These are phyloP conservation scores for Gracilariopsis chorda DNA, from an alignment of 23 red algal genomes.

Conservation along the genomic window DNA sequence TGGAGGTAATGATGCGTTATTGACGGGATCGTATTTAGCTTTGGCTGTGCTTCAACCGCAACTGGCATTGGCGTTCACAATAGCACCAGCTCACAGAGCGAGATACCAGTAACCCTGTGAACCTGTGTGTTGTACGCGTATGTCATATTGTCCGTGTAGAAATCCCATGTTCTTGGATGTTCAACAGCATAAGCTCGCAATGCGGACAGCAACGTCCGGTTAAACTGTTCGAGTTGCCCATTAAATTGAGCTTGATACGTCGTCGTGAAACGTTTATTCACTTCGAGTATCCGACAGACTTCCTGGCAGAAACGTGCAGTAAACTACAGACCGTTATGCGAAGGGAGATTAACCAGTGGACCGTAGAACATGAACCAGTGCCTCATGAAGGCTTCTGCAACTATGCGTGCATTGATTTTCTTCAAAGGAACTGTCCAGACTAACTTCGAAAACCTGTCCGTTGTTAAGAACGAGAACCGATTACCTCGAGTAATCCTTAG, in stretches of 20 bases:
- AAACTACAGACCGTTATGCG: slow-evolving; percentile 27
- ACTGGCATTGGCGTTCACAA: not conserved
- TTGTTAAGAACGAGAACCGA: not conserved
- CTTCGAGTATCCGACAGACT: not conserved
- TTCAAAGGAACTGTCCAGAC: not conserved
- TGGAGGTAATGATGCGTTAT: too few species aligned
- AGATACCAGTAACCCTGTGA: not conserved
- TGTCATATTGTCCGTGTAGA: not conserved
- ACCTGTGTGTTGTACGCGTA: slow-evolving; percentile 4
- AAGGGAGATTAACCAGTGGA: not conserved
- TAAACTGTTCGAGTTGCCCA: not conserved
- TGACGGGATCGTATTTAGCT: too few species aligned
- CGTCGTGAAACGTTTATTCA: not conserved
- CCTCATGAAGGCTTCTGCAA: not conserved
- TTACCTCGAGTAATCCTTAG: not conserved
- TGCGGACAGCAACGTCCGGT: not conserved
- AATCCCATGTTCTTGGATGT: not conserved
- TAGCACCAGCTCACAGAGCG: not conserved
- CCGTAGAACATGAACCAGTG: not conserved
- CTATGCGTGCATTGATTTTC: not conserved
- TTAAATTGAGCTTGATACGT: not conserved
- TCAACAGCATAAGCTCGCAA: slow-evolving; percentile 2
- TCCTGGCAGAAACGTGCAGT: slow-evolving; percentile 2
- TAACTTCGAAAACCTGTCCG: not conserved
- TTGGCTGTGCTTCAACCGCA: not conserved